These are phyloP conservation scores for Medicago truncatula DNA, from an alignment of 306 rosid genomes.

Conservation along the genomic window MtrunA17r5.0-ANR NC_053048.1:42677501-42678000, in stretches of 20 bases:
- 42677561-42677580: conserved; percentile 58
- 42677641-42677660: conserved; percentile 58
- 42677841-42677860: background rate
- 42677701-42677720: conserved; percentile 14
- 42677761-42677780: background rate
- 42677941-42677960: no score
- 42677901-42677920: conserved; percentile 12
- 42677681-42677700: conserved; percentile 13
- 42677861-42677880: conserved; percentile 7
- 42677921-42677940: background rate
- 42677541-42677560: conserved; percentile 68
- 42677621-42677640: conserved; percentile 80
- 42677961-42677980: background rate
- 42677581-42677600: conserved; percentile 64
- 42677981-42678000: conserved; percentile 42
- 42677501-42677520: conserved; percentile 77
- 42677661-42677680: conserved; percentile 50
- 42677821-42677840: background rate
- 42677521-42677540: conserved; percentile 82
- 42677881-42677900: conserved; percentile 12
- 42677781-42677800: background rate
- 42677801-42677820: conserved; percentile 6
- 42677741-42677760: background rate
- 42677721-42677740: conserved; percentile 12
- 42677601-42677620: conserved; percentile 71